Evolutionary conservation across 305 asterid genomes (phyloP).

Genomic region (Solanum hybrid): DNA sequence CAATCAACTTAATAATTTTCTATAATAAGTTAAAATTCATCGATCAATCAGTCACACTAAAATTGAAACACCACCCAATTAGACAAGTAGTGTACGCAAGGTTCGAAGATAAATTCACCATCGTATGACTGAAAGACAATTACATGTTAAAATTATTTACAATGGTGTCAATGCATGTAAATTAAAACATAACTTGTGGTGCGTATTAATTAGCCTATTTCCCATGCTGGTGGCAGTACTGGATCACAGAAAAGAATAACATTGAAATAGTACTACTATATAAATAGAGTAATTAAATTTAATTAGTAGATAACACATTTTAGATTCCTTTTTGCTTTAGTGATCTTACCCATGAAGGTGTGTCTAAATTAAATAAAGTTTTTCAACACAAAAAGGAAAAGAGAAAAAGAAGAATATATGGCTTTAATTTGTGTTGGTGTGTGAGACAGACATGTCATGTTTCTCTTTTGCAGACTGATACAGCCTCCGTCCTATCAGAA

Average conservation of each 20-base stretch:
- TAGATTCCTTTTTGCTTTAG: background rate
- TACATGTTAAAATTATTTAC: background rate
- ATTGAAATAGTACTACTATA: background rate
- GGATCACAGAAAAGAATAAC: background rate
- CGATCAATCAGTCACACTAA: background rate
- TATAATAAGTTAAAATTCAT: background rate
- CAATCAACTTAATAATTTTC: background rate
- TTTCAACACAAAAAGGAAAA: background rate
- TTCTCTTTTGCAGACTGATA: slow-evolving; percentile 83
- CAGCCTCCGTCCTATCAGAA: slow-evolving; percentile 90
- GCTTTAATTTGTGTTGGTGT: slow-evolving; percentile 11
- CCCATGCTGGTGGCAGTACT: background rate
- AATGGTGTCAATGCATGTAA: background rate
- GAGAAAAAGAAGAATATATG: background rate
- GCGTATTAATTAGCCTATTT: background rate
- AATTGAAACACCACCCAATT: background rate
- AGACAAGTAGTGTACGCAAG: background rate
- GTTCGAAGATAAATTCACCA: background rate
- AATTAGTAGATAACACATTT: background rate
- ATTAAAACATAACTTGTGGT: background rate
- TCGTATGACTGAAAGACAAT: slow-evolving; percentile 10
- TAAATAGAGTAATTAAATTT: background rate
- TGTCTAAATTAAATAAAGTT: background rate
- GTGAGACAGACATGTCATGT: slow-evolving; percentile 17
- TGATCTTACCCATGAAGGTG: background rate